Evolutionary conservation across 2,329 filamentous ascomycete genomes (phyloP).

Genomic region (Colletotrichum aenigma): DNA sequence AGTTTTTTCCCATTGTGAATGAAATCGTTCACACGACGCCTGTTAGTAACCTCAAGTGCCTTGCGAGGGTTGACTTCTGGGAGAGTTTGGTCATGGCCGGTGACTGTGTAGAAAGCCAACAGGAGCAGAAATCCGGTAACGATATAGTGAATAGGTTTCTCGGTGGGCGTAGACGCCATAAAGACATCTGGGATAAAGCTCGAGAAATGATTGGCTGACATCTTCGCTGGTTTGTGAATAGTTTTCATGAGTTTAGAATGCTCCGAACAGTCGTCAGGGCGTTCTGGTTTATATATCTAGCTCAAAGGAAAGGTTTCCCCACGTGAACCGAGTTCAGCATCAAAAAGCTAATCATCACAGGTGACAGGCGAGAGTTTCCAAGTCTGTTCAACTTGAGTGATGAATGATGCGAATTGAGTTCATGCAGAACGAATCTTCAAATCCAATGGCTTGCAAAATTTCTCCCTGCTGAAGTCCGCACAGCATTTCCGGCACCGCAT

Average conservation of each 20-base stretch:
- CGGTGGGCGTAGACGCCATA: not conserved
- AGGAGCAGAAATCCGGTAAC: not conserved
- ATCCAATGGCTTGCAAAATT: no score
- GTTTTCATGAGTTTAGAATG: no score
- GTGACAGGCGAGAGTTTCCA: no score
- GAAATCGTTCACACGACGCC: not conserved
- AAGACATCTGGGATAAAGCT: accelerated
- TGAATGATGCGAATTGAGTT: no score
- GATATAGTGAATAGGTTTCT: not conserved
- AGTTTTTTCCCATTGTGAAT: not conserved
- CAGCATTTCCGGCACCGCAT: accelerated
- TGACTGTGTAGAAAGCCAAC: not conserved
- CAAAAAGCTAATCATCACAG: no score
- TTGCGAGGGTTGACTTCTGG: not conserved
- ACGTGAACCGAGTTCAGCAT: no score
- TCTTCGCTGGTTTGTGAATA: accelerated
- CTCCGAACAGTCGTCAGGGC: no score
- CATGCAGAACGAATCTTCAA: no score
- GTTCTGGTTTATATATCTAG: no score
- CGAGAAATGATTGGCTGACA: no score
- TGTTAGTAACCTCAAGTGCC: not conserved
- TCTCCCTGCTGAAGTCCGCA: accelerated
- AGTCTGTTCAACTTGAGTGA: no score
- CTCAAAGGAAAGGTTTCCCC: accelerated
- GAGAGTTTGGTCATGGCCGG: not conserved